Base-by-base conservation (phyloP, 1,284 basidiomycete species). In the Stereum hirsutum region DNA sequence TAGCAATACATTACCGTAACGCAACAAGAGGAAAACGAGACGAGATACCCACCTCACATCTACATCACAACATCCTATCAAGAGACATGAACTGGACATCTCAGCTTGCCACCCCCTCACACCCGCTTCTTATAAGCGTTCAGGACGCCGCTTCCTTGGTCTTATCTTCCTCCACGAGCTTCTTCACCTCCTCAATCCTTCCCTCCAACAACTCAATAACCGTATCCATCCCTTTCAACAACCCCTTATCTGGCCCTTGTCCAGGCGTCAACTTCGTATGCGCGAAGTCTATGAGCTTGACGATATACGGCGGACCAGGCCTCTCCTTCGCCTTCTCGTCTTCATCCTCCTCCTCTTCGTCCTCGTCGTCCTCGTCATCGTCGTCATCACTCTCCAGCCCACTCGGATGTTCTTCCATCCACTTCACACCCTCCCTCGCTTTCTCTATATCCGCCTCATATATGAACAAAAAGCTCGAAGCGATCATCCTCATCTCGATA, bases 251-350 rank as follows among this genome's bases (percentile, higher is more conserved):
- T 0, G 81, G 78, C 1, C 93, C 94, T 53, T 81, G 59, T 0
- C 87, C 89, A 0, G 78, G 73, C 2, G 65, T 71, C 7, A 87
- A 52, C 27, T 72, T 68, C 4, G 91, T 87, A 61, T 98, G 95
- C 3, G 91, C 94, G 61, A 98, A 97, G 66, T 98, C 94, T 47
- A 97, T 97, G 49, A 96, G 63, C 47, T 82, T 83, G 45, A 95
- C 70, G 7, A 70, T 65, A 50, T 75, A 81, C 7, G 85, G 74
- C 12, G 75, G 71, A 6, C 72, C 69, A 2, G 57, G 55, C 28
- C 58, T 58, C 41, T 60, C 60, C 40, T 61, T 54, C 11, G 55
- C 62, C 30, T 64, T 55, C 5, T 54, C 54, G 7, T 56, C 56
- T 6, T 60, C 61, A 2, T 54, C 54, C 5, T 59, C 56, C 3